Conservation (phyloP, 1,139 yeast species). For the Yamadazyma oceani region DNA sequence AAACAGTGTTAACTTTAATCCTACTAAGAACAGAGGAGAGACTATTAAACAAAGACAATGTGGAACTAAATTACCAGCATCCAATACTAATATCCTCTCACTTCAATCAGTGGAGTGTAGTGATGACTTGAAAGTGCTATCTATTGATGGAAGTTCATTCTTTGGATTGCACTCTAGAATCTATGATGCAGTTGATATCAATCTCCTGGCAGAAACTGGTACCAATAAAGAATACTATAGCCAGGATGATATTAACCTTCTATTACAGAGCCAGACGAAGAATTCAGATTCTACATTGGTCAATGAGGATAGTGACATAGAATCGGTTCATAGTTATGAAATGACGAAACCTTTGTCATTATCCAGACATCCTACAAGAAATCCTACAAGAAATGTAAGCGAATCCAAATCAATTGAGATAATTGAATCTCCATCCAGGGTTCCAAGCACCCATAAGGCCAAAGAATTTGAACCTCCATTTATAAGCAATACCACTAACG, state of each 20-base stretch:
- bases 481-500: conserved; percentile 10
- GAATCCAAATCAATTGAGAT: conserved; percentile 5
- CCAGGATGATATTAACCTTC: conserved; percentile 30
- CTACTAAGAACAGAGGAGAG: conserved; percentile 30
- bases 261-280: conserved; percentile 16
- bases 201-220: conserved; percentile 6
- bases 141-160: conserved; percentile 55
- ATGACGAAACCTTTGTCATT: conserved; percentile 26
- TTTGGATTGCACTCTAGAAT: conserved; percentile 54
- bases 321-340: conserved; percentile 12
- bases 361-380: conserved; percentile 19
- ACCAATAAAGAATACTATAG: conserved; percentile 32
- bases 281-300: conserved; percentile 31
- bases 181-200: conserved; percentile 31
- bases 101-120: conserved; percentile 36
- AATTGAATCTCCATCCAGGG: conserved; percentile 1
- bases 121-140: conserved; percentile 40
- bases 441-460: no score
- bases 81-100: conserved; percentile 49
- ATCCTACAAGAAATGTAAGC: neutral
- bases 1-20: conserved; percentile 40
- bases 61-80: conserved; percentile 61
- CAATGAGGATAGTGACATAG: conserved; percentile 12
- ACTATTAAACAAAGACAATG: conserved; percentile 49
- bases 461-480: neutral